Evolutionary conservation across 768 basidiomycete genomes (phyloP).

Genomic region (Boletus patriciae): DNA sequence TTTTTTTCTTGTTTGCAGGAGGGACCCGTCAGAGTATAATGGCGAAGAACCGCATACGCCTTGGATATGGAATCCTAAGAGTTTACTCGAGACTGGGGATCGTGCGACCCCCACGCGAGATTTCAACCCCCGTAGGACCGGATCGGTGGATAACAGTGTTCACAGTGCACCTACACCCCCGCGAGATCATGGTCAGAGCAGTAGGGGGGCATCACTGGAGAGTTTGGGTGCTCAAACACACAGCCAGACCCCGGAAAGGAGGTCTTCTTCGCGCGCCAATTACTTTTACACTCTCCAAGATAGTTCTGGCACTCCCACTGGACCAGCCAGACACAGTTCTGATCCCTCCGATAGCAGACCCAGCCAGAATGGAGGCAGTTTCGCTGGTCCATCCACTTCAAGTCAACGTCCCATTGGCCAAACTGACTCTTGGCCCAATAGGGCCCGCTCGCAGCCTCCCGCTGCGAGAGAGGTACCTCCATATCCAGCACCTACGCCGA

Average conservation of each 20-base stretch:
- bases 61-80: constrained; percentile 70
- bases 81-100: constrained; percentile 35
- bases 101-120: constrained; percentile 32
- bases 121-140: constrained; percentile 23
- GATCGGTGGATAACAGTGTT: constrained; percentile 21
- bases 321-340: constrained; percentile 27
- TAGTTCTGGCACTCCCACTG: constrained; percentile 2
- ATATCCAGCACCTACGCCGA: constrained; percentile 31
- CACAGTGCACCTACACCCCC: constrained; percentile 15
- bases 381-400: constrained; percentile 17
- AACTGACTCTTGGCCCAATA: constrained; percentile 19
- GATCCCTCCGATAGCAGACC: constrained; percentile 21
- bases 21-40: constrained; percentile 33
- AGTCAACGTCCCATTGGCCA: constrained; percentile 17
- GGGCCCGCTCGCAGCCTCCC: constrained; percentile 24
- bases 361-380: constrained; percentile 4
- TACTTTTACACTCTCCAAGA: constrained; percentile 26
- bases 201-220: constrained; percentile 16
- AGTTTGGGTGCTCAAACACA: constrained; percentile 13
- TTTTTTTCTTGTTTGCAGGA: constrained; percentile 14
- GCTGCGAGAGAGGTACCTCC: constrained; percentile 22
- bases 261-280: constrained; percentile 10
- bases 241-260: constrained; percentile 26
- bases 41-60: constrained; percentile 54
- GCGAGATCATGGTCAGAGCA: constrained; percentile 24